phyloP scores from a whole-genome alignment of 2,329 filamentous ascomycete species.

The Trichoderma pleuroti region DNA sequence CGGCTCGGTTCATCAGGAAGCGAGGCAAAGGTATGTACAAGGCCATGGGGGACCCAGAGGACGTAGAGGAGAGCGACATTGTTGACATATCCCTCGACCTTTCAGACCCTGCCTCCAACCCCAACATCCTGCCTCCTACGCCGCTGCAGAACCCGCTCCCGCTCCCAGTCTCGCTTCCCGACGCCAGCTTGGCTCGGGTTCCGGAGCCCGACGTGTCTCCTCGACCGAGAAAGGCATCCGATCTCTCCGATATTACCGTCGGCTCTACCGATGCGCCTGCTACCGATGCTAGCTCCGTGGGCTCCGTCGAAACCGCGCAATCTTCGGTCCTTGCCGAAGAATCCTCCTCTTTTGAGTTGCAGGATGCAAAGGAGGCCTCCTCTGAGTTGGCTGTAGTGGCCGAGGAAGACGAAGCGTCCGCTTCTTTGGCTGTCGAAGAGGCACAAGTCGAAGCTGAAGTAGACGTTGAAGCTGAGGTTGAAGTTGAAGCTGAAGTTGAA shows the following conservation, averaged over 20 bases:
- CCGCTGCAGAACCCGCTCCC: slow-evolving; percentile 10
- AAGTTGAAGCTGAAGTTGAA: not conserved
- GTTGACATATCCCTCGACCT: slow-evolving; percentile 9
- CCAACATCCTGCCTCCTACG: slow-evolving; percentile 4
- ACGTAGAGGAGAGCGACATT: slow-evolving; percentile 1
- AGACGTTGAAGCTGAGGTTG: not conserved
- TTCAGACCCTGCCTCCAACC: slow-evolving; percentile 16
- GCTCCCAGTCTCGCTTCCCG: not conserved
- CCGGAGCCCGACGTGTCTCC: not conserved
- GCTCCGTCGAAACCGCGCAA: slow-evolving; percentile 8
- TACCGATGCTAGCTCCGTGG: slow-evolving; percentile 8
- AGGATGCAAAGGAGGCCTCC: not conserved
- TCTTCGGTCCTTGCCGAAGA: slow-evolving; percentile 13
- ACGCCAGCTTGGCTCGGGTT: not conserved
- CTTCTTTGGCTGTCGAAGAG: not conserved
- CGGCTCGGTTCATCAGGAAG: slow-evolving; percentile 16
- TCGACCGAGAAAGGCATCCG: not conserved
- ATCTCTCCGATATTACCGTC: not conserved
- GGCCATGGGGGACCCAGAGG: slow-evolving; percentile 6
- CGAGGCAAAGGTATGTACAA: slow-evolving; percentile 19
- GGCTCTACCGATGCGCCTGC: slow-evolving; percentile 1
- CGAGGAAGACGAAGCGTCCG: not conserved
- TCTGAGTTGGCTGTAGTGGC: not conserved
- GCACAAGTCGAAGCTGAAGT: not conserved
- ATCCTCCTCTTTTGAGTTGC: not conserved